phyloP scores from a whole-genome alignment of 1,284 basidiomycete species.

The Hymenochaete sp. region DNA sequence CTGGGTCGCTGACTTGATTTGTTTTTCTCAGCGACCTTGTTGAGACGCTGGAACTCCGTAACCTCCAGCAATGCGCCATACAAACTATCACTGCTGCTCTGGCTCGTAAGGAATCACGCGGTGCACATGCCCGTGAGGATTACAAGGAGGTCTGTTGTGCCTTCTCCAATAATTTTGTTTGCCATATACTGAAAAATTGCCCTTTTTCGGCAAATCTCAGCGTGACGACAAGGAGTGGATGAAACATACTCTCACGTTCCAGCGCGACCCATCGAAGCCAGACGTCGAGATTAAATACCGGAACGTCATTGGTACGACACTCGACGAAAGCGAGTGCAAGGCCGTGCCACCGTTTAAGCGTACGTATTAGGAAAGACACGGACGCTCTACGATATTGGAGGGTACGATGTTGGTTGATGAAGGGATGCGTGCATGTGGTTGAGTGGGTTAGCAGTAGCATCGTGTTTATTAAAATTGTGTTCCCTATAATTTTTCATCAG shows the following conservation, averaged over 20 bases:
- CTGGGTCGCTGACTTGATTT: neutral
- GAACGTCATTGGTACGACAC: conserved; percentile 72
- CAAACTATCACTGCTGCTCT: conserved; percentile 95
- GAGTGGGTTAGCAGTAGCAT: no score
- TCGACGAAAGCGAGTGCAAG: conserved; percentile 96
- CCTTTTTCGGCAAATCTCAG: conserved; percentile 32
- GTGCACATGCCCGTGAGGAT: conserved; percentile 97
- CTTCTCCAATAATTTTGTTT: conserved; percentile 4
- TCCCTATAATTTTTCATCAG: no score
- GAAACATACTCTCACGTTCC: conserved; percentile 90
- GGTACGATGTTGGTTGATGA: no score
- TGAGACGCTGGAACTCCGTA: conserved; percentile 95
- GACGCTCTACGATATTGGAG: no score
- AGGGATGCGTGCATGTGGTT: no score
- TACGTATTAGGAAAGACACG: conserved; percentile 75
- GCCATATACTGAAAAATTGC: conserved; percentile 1
- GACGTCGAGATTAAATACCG: conserved; percentile 91
- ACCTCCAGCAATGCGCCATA: conserved; percentile 89
- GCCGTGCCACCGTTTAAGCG: conserved; percentile 82
- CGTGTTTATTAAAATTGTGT: no score
- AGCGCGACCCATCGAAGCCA: conserved; percentile 59
- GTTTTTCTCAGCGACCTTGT: conserved; percentile 67
- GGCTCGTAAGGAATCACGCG: conserved; percentile 93
- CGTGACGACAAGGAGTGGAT: conserved; percentile 89
- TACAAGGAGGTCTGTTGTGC: conserved; percentile 64